Evolutionary conservation across 345 rosid species (phyloP), one percentile per base, ranked within the genome.

Genomic region (Populus tremula): DNA sequence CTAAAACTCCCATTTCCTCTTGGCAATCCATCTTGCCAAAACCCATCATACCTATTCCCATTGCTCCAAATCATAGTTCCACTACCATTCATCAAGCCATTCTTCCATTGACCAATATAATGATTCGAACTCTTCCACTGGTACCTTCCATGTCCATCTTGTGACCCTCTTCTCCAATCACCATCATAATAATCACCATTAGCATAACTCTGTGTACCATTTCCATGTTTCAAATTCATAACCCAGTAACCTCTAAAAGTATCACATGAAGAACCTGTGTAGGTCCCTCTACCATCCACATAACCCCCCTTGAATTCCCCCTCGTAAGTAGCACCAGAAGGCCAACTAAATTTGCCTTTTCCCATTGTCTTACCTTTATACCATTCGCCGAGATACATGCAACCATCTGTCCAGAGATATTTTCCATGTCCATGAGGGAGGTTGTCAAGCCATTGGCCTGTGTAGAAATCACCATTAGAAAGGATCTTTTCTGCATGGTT

Each of bases 321-420:
- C 83, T 96, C 97, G 72, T 96, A 96, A 12, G 95, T 92, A 36
- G 98, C 97, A 23, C 98, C 99, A 35, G 89, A 89, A 1, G 98
- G 98, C 99, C 99, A 93, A 39, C 93, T 86, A 65, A 95, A 96
- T 77, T 86, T 91, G 18, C 99, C 99, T 39, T 86, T 90, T 14
- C 99, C 98, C 86, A 79, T 88, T 23, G 86, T 88, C 72, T 89
- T 91, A 5, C 99, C 98, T 61, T 81, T 64, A 59, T 49, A 73
- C 99, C 99, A 96, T 53, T 94, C 97, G 29, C 99, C 99, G 5
- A 91, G 87, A 69, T 96, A 96, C 95, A 92, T 90, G 77, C 97
- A 96, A 35, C 98, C 97, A 76, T 96, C 99, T 31, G 89, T 88
- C 99, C 99, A 96, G 1, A 92, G 85, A 74, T 88, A 92, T 79